A percentile compares a stretch with the other conserved stretches of the same genome.
Conservation (phyloP, 1,139 yeast species). For the Hemisphaericaspora xylofermentans region DNA sequence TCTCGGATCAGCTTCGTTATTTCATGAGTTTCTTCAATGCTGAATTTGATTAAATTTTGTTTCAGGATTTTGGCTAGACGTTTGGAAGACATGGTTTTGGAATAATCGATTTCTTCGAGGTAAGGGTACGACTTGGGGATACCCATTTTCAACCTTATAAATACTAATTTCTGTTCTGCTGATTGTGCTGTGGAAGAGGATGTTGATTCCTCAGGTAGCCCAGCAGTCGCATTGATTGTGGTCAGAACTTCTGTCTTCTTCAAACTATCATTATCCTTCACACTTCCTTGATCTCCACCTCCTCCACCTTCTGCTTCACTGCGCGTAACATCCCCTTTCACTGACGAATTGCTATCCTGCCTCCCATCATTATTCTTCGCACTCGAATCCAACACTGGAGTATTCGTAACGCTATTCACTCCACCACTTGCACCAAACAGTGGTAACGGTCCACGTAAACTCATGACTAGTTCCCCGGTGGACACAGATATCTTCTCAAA, state of each 20-base stretch:
- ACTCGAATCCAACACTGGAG: slow-evolving; percentile 1
- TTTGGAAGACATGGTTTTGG: slow-evolving; percentile 18
- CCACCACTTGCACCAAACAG: no score
- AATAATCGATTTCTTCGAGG: slow-evolving; percentile 43
- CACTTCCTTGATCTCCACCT: slow-evolving; percentile 2
- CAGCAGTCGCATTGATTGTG: background rate
- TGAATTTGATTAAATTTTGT: slow-evolving; percentile 40
- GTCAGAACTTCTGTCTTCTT: background rate
- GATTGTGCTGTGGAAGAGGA: no score
- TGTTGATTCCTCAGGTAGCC: background rate
- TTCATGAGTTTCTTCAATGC: slow-evolving; percentile 77
- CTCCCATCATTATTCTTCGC: slow-evolving; percentile 2
- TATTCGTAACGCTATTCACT: background rate
- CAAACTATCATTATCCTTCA: slow-evolving; percentile 8
- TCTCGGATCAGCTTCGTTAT: slow-evolving; percentile 46
- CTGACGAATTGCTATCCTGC: slow-evolving; percentile 5
- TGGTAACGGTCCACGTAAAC: slow-evolving; percentile 78
- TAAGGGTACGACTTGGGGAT: slow-evolving; percentile 76
- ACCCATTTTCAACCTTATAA: slow-evolving; percentile 63
- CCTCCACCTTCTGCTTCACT: slow-evolving; percentile 6
- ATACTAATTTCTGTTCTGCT: slow-evolving; percentile 56
- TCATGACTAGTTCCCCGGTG: slow-evolving; percentile 73
- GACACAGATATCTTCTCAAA: slow-evolving; percentile 88
- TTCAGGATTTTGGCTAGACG: slow-evolving; percentile 23
- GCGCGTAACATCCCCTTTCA: slow-evolving; percentile 7